Evolutionary conservation across 139 green algal species (phyloP).

Genomic region (Klebsormidium nitens): DNA sequence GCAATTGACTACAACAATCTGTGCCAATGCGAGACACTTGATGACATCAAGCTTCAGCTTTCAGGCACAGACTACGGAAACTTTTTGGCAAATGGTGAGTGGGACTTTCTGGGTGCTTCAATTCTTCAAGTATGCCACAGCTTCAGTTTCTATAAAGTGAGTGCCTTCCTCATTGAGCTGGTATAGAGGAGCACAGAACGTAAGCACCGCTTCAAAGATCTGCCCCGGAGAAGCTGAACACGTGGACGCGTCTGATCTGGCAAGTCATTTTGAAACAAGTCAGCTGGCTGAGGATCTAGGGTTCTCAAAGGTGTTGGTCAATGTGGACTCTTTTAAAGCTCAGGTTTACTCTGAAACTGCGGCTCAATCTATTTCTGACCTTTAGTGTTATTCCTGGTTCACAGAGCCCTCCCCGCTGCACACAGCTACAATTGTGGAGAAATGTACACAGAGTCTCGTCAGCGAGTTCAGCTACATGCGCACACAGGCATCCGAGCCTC

Average conservation of each 20-base stretch:
- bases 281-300: too few relatives aligned
- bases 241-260: too few relatives aligned
- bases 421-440: constrained; percentile 89
- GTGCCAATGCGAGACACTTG: constrained; percentile 91
- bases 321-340: too few relatives aligned
- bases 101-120: too few relatives aligned
- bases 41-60: constrained; percentile 98
- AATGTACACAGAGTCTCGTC: constrained; percentile 96
- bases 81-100: constrained; percentile 89
- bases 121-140: too few relatives aligned
- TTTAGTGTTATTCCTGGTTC: neutral
- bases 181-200: too few relatives aligned
- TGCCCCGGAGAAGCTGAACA: too few relatives aligned
- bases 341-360: neutral
- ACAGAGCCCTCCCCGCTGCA: constrained; percentile 77
- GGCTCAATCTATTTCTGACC: neutral
- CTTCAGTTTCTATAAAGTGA: too few relatives aligned
- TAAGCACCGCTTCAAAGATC: too few relatives aligned
- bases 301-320: too few relatives aligned
- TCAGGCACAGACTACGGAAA: constrained; percentile 83
- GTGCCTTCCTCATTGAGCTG: too few relatives aligned
- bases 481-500: constrained; percentile 71
- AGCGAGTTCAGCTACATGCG: constrained; percentile 90
- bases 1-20: constrained; percentile 96
- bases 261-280: too few relatives aligned